Conservation (phyloP, 257 asterid species). For the Linaria vulgaris region DNA sequence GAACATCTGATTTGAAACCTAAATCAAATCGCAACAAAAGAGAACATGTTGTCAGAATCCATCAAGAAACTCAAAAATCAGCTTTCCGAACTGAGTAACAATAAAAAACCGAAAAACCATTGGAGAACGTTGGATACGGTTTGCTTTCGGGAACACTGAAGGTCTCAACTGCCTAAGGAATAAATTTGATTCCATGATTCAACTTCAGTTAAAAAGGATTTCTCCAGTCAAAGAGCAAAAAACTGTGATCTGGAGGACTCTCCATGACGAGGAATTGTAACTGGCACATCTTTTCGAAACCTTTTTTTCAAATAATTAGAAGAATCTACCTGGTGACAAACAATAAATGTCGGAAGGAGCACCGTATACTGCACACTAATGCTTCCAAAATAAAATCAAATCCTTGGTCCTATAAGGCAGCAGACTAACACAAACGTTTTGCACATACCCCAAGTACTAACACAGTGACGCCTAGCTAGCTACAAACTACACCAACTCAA, state of each 20-base stretch:
- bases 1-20: slow-evolving; percentile 1
- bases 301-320: not conserved
- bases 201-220: slow-evolving; percentile 8
- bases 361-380: not conserved
- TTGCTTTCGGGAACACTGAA: too few species aligned
- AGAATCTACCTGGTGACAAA: not conserved
- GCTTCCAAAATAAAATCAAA: slow-evolving; percentile 3
- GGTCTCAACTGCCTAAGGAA: too few species aligned
- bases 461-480: not conserved
- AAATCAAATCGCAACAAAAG: not conserved
- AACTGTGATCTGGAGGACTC: not conserved
- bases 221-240: slow-evolving; percentile 13
- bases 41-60: slow-evolving; percentile 10
- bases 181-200: not conserved
- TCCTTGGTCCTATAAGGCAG: not conserved
- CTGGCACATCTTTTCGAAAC: not conserved
- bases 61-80: slow-evolving; percentile 13
- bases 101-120: not conserved
- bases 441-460: too few species aligned
- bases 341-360: not conserved
- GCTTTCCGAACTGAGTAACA: not conserved
- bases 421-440: not conserved
- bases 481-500: slow-evolving; percentile 14
- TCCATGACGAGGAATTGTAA: not conserved
- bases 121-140: not conserved